Evolutionary conservation across 352 stramenopile species (phyloP).

Genomic region (Pythium phragmitis): DNA sequence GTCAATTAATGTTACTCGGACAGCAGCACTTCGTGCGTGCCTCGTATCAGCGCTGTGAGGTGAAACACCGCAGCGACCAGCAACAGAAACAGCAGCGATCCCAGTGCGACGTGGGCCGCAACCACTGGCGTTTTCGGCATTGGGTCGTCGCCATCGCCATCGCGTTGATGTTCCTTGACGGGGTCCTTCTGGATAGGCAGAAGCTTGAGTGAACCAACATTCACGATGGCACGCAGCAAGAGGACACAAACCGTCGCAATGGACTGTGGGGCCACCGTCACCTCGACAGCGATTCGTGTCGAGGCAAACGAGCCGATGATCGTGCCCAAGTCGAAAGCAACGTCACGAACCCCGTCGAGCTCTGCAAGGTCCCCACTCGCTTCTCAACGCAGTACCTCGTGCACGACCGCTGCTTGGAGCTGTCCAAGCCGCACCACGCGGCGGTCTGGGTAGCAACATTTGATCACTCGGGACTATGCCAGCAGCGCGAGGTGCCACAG

Average conservation of each 20-base stretch:
- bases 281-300: not conserved
- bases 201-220: not conserved
- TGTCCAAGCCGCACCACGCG: not conserved
- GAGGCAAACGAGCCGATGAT: constrained; percentile 6
- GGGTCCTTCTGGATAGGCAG: constrained; percentile 10
- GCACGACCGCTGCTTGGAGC: constrained; percentile 3
- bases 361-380: not conserved
- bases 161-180: not conserved
- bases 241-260: not conserved
- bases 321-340: constrained; percentile 11
- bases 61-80: not conserved
- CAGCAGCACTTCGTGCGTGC: not conserved
- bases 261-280: not conserved
- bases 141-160: not conserved
- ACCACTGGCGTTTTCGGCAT: not conserved
- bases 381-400: constrained; percentile 7
- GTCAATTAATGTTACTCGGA: not conserved
- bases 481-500: not conserved
- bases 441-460: constrained; percentile 11
- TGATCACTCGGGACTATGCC: constrained; percentile 16
- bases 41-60: not conserved
- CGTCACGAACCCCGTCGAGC: not conserved
- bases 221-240: not conserved
- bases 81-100: not conserved
- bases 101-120: not conserved